Conservation (phyloP, 2,329 filamentous ascomycete species). For the Scytalidium sp. region DNA sequence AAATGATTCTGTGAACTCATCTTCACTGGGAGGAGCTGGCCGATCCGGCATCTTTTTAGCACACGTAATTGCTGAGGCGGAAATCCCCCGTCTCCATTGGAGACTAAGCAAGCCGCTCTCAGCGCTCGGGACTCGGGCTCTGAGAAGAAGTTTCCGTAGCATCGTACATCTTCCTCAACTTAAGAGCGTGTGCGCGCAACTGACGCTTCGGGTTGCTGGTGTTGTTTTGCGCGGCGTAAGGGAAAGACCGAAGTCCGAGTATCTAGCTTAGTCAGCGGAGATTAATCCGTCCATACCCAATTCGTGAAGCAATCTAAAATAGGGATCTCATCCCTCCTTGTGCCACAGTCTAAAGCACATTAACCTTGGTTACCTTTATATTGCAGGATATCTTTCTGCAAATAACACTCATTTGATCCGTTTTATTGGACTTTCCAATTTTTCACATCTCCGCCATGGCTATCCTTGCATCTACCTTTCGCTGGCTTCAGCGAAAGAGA, state of each 20-base stretch:
- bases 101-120: conserved; percentile 5
- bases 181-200: neutral
- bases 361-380: neutral
- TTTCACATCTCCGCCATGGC: conserved; percentile 18
- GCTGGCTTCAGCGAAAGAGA: conserved; percentile 91
- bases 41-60: conserved; percentile 71
- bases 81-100: conserved; percentile 10
- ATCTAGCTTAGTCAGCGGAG: too few relatives aligned
- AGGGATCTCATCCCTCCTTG: too few relatives aligned
- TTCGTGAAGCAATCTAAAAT: too few relatives aligned
- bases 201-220: neutral
- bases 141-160: conserved; percentile 15
- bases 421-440: neutral
- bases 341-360: too few relatives aligned
- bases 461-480: conserved; percentile 48
- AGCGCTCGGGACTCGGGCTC: conserved; percentile 10
- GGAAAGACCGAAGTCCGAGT: neutral
- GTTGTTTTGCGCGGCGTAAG: neutral
- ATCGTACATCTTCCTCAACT: conserved; percentile 19
- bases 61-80: conserved; percentile 15
- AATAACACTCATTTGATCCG: neutral
- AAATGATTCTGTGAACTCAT: conserved; percentile 80
- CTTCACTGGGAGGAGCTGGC: conserved; percentile 67
- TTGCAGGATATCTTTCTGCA: neutral
- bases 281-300: too few relatives aligned